Evolutionary conservation across 148 eudicot genomes (phyloP).

Genomic region (Camellia sinensis): DNA sequence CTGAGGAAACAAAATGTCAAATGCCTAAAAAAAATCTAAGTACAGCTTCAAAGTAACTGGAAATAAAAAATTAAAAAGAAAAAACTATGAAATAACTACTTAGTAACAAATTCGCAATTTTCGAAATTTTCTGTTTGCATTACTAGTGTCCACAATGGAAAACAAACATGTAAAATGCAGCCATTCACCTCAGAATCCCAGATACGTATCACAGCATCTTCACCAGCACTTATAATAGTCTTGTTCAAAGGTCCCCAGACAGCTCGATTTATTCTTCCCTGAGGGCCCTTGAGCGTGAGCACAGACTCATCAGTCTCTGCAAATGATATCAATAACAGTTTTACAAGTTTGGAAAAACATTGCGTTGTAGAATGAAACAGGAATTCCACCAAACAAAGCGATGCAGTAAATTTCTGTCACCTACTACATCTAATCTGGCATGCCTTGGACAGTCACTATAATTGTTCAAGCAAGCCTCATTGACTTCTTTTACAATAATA

Average conservation of each 20-base stretch:
- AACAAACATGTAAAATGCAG: neutral
- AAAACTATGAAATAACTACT: neutral
- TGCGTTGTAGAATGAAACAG: neutral
- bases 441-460: neutral
- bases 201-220: slow-evolving; percentile 78
- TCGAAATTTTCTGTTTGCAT: too few species aligned
- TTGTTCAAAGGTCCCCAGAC: slow-evolving; percentile 96
- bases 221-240: slow-evolving; percentile 86
- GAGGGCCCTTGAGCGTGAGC: slow-evolving; percentile 71
- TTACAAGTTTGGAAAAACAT: neutral
- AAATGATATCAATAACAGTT: slow-evolving; percentile 12
- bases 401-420: neutral
- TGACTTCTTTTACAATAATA: too few species aligned
- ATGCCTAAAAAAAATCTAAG: neutral
- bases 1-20: neutral
- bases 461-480: too few species aligned
- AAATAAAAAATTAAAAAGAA: too few species aligned
- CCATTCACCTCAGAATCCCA: slow-evolving; percentile 84
- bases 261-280: slow-evolving; percentile 90
- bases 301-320: slow-evolving; percentile 71
- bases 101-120: neutral
- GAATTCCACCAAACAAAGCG: neutral
- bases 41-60: neutral
- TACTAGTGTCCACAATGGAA: too few species aligned
- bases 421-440: neutral